These are phyloP conservation scores for Emmonsia crescens DNA, from an alignment of 2,329 filamentous ascomycete species.

Conservation along the genomic window DNA sequence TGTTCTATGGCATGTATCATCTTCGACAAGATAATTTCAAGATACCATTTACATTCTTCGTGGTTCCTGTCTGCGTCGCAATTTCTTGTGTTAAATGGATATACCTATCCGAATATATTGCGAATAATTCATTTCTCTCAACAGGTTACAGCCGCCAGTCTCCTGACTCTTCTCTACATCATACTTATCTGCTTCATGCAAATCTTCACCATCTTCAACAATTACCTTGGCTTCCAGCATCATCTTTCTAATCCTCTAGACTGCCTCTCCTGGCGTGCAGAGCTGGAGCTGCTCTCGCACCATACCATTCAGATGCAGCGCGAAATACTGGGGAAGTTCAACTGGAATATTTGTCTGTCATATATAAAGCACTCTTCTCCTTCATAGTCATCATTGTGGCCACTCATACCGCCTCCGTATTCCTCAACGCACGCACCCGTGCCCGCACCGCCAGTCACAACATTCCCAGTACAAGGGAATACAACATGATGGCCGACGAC, in stretches of 20 bases:
- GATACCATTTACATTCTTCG: constrained; percentile 49
- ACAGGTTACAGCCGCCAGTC: constrained; percentile 42
- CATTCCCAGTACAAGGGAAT: too few species aligned
- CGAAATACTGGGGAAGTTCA: constrained; percentile 42
- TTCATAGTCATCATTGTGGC: constrained; percentile 42
- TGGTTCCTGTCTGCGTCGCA: constrained; percentile 34
- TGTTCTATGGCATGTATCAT: constrained; percentile 46
- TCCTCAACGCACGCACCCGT: constrained; percentile 31
- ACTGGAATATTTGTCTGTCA: constrained; percentile 47
- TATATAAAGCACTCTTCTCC: constrained; percentile 50
- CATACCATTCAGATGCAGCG: constrained; percentile 41
- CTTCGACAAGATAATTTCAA: constrained; percentile 41
- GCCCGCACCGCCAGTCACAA: constrained; percentile 22
- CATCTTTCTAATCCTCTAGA: constrained; percentile 42
- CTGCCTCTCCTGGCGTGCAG: constrained; percentile 41
- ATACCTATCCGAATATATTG: not conserved
- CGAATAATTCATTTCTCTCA: not conserved
- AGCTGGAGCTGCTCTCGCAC: constrained; percentile 45
- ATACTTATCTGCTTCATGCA: constrained; percentile 41
- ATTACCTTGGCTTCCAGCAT: constrained; percentile 42
- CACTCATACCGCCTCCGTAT: constrained; percentile 37
- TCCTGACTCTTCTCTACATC: constrained; percentile 42
- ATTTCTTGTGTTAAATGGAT: not conserved
- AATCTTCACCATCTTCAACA: constrained; percentile 40
- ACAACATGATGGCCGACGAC: constrained; percentile 37